These are phyloP conservation scores for Sordariomycetes sp. DNA, from an alignment of 2,329 filamentous ascomycete genomes.

Conservation along the genomic window DNA sequence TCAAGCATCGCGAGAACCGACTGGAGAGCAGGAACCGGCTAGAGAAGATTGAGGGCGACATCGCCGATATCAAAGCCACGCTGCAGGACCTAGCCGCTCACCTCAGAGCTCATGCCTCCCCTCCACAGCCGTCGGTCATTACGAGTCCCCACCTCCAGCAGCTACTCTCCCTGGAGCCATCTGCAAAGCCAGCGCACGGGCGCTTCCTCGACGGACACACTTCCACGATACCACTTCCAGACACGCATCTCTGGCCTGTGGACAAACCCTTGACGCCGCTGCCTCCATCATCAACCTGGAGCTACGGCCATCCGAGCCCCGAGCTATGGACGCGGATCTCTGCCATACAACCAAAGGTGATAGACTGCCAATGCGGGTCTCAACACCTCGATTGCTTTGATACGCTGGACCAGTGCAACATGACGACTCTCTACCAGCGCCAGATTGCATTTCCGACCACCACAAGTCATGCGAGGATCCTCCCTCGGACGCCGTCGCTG, in stretches of 20 bases:
- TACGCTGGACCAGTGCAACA: constrained; percentile 12
- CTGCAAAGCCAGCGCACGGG: neutral
- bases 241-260: neutral
- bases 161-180: neutral
- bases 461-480: constrained; percentile 8
- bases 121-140: constrained; percentile 4
- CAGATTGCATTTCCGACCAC: constrained; percentile 11
- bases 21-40: constrained; percentile 13
- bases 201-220: neutral
- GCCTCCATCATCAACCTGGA: neutral
- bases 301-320: no score
- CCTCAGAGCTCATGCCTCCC: constrained; percentile 7
- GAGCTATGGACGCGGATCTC: neutral
- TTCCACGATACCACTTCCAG: neutral
- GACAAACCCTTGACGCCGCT: neutral
- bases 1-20: constrained; percentile 13
- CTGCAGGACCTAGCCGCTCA: constrained; percentile 1
- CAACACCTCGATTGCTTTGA: constrained; percentile 11
- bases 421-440: constrained; percentile 12
- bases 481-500: constrained; percentile 11
- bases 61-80: constrained; percentile 4
- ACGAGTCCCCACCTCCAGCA: neutral
- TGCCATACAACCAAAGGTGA: constrained; percentile 1
- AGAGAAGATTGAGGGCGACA: constrained; percentile 13
- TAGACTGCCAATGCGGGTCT: constrained; percentile 14